Evolutionary conservation across 768 basidiomycete species (phyloP), one percentile per base, ranked within the genome.

Genomic region (Kockovaella imperatae): DNA sequence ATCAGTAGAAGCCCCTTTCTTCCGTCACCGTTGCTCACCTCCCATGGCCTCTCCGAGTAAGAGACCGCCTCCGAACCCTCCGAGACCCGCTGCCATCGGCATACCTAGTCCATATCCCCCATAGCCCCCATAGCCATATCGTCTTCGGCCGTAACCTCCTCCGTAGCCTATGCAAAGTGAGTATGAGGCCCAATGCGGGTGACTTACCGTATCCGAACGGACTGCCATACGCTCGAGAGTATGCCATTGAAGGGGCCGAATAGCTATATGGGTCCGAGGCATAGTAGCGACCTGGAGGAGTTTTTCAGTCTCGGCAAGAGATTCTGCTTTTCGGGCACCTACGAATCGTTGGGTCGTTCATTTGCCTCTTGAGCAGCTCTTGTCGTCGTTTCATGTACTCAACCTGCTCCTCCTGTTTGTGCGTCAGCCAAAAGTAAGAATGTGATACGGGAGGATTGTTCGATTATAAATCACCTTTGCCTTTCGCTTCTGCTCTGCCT

Each of bases 171-270:
- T 14, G 36, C 10, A 38, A 20, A 38, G 36, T 38, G 36, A 38
- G 8, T 38, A 20, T 8, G 21, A 38, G 18, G 14, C 31, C 10
- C 18, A 7, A 38, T 38, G 36, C 18, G 18, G 14, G 31, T 21
- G 18, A 42, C 63, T 54, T 26, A 65, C 63, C 63, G 31, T 63
- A 67, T 32, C 62, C 64, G 46, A 60, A 66, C 0, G 62, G 59
- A 18, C 32, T 45, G 17, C 42, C 40, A 25, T 53, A 56, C 21
- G 41, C 18, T 25, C 61, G 47, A 17, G 52, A 48, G 45, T 51
- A 62, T 1, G 58, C 21, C 11, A 32, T 49, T 6, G 48, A 35
- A 5, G 64, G 64, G 0, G 64, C 61, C 7, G 59, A 18, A 41
- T 67, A 67, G 17, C 21, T 35, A 32, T 56, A 67, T 1, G 62